Percentiles rank a stretch among this genome's conserved stretches.
phyloP scores from a whole-genome alignment of 2,329 filamentous ascomycete genomes.

The Mycocentrospora acerina region DNA sequence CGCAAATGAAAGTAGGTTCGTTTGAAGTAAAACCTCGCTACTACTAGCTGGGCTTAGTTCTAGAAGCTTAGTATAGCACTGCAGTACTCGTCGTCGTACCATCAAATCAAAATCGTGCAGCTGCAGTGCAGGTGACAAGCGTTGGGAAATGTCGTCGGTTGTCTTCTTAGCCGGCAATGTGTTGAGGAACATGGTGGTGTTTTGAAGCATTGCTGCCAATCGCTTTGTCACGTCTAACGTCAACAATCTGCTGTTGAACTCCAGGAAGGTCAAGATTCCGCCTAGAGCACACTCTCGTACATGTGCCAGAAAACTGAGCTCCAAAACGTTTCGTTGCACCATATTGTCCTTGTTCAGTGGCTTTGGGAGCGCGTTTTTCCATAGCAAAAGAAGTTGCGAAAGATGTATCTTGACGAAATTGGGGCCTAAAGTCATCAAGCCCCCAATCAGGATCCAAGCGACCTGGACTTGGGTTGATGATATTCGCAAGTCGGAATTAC shows the following conservation, averaged over 20 bases:
- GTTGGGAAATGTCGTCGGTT: conserved; percentile 81
- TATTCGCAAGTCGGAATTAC: conserved; percentile 84
- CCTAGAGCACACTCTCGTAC: conserved; percentile 92
- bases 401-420: conserved; percentile 99
- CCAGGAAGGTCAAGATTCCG: conserved; percentile 86
- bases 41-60: conserved; percentile 83
- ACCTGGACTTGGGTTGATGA: conserved; percentile 96
- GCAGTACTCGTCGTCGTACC: conserved; percentile 87
- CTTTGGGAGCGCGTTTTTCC: conserved; percentile 96
- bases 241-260: conserved; percentile 87
- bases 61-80: conserved; percentile 91
- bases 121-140: conserved; percentile 81
- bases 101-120: conserved; percentile 88
- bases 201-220: conserved; percentile 91
- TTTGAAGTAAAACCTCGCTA: conserved; percentile 83
- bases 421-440: conserved; percentile 91
- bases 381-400: conserved; percentile 86
- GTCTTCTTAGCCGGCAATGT: conserved; percentile 80
- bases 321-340: conserved; percentile 76
- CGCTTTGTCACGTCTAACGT: conserved; percentile 93
- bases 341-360: conserved; percentile 92
- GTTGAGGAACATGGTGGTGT: conserved; percentile 86
- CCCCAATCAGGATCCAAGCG: conserved; percentile 95
- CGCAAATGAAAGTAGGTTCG: conserved; percentile 85
- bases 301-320: conserved; percentile 90